These are phyloP conservation scores for Anacardium occidentale DNA, from an alignment of 345 rosid species.

Conservation along the genomic window DNA sequence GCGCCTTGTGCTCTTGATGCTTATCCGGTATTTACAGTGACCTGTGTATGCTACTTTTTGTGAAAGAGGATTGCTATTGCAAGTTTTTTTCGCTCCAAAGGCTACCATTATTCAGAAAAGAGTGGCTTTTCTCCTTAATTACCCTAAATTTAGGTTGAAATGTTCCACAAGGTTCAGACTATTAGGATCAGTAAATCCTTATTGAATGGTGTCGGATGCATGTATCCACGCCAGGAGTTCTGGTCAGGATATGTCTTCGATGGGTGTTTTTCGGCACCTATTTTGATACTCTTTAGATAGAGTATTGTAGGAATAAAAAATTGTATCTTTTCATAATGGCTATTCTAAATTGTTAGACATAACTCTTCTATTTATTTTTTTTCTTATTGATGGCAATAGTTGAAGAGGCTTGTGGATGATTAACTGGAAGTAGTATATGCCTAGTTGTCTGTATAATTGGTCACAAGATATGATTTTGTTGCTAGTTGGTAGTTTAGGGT, in stretches of 20 bases:
- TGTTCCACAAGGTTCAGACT: too few relatives aligned
- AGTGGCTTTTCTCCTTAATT: too few relatives aligned
- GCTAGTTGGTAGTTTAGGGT: background rate
- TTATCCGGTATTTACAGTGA: conserved; percentile 57
- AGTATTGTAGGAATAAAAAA: background rate
- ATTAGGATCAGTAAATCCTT: too few relatives aligned
- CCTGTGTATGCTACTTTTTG: conserved; percentile 8
- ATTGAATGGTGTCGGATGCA: too few relatives aligned
- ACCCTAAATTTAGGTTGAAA: background rate
- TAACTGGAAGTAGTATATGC: background rate
- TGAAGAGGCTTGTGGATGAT: conserved; percentile 6
- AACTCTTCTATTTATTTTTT: background rate
- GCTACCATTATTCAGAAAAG: background rate
- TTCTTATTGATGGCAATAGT: background rate
- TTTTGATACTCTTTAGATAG: background rate
- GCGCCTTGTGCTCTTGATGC: conserved; percentile 99
- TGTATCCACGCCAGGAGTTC: too few relatives aligned
- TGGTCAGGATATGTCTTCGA: background rate
- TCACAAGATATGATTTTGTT: background rate
- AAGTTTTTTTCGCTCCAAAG: background rate
- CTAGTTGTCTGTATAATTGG: background rate
- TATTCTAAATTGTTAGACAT: background rate
- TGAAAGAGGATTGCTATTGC: background rate
- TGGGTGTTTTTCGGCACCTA: background rate
- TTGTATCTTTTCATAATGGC: background rate